phyloP scores from a whole-genome alignment of 495 filamentous ascomycete species.

The Penicillium subrubescens region DNA sequence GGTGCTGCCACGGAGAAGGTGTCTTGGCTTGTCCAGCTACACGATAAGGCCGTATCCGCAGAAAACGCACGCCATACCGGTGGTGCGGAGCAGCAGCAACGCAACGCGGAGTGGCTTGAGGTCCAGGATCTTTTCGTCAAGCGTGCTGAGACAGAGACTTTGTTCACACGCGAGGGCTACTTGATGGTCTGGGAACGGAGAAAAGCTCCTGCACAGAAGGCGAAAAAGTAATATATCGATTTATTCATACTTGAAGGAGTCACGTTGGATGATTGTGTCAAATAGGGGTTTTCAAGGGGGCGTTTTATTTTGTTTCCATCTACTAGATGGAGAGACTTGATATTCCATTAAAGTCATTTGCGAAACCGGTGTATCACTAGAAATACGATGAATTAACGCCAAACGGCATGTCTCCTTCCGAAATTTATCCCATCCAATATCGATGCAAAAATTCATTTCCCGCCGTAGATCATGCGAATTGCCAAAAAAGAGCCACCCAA shows the following conservation, averaged over 20 bases:
- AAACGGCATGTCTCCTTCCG: not conserved
- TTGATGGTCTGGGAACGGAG: slow-evolving; percentile 96
- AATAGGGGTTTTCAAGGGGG: not conserved
- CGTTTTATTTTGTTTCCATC: not conserved
- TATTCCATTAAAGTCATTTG: not conserved
- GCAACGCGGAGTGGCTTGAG: slow-evolving; percentile 78
- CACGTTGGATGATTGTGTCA: not conserved
- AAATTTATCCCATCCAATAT: not conserved
- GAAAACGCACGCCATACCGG: slow-evolving; percentile 37
- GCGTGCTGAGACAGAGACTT: slow-evolving; percentile 75
- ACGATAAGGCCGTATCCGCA: slow-evolving; percentile 52
- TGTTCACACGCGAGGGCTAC: slow-evolving; percentile 92
- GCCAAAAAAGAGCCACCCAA: not conserved
- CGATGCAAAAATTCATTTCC: not conserved
- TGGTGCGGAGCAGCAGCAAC: slow-evolving; percentile 36
- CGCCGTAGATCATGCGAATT: not conserved
- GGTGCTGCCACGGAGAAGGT: slow-evolving; percentile 54
- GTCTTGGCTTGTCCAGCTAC: slow-evolving; percentile 58
- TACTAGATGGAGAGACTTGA: not conserved
- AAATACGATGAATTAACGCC: slow-evolving; percentile 13
- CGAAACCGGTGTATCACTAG: slow-evolving; percentile 9
- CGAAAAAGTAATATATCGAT: slow-evolving; percentile 26
- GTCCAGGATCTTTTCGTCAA: slow-evolving; percentile 95
- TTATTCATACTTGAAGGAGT: not conserved
- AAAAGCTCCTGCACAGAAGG: slow-evolving; percentile 52